Evolutionary conservation across 768 basidiomycete genomes (phyloP), one percentile per base, ranked within the genome.

Genomic region (Erythrobasidium yunnanense): DNA sequence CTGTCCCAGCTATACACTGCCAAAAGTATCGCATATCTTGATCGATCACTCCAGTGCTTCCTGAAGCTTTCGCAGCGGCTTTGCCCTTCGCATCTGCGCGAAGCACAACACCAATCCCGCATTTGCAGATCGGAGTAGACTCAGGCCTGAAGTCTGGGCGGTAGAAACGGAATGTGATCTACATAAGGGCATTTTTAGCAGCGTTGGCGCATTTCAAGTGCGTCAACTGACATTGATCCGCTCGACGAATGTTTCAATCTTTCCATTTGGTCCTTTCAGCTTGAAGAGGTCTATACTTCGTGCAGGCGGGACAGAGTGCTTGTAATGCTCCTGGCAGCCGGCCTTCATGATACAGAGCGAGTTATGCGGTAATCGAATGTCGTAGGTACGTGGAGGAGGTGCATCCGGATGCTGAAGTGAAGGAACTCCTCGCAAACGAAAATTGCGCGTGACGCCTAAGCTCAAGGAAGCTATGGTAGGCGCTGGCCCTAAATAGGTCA

Each of bases 291-390:
- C 73, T 55, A 73, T 69, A 46, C 53, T 54, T 13, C 71, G 51
- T 3, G 68, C 35, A 0, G 69, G 70, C 23, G 71, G 71, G 0
- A 73, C 63, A 6, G 56, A 66, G 35, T 73, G 73, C 58, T 72
- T 73, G 67, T 68, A 72, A 13, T 20, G n/a, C 47, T 73, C 73
- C 30, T 73, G 73, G 4, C 32, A 50, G 0, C 73, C 73, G 0
- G 69, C 73, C 32, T 69, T 67, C 73, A 73, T 73, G 69, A 73
- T 70, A 23, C 70, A 46, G 33, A 73, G 66, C 25, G 70, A 68
- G 49, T 72, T 72, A 55, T 73, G 73, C 15, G 69, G 69, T 25
- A 73, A 45, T 2, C 29, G 20, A 45, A 73, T 66, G 46, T 71
- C 66, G 57, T 70, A 72, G 1, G 73, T 73, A 11, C 72, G 55